Evolutionary conservation across 768 basidiomycete species (phyloP), one percentile per base, ranked within the genome.

Genomic region (Amanita rubescens): DNA sequence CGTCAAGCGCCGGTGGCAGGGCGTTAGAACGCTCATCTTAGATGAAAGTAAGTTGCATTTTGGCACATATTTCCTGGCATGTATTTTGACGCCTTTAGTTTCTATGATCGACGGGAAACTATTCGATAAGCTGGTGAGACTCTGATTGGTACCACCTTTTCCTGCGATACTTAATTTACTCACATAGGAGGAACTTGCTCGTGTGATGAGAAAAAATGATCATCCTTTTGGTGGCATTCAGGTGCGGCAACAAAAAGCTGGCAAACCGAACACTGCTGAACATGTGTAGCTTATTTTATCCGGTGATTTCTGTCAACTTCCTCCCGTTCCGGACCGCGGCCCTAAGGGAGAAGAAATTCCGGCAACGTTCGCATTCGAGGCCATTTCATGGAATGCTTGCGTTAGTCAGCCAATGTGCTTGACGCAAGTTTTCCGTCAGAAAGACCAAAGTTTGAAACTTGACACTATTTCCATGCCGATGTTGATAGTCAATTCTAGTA

Each of bases 221-320:
- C 57, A 58, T 41, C 88, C 90, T 0, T 94, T 93, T 59, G 92
- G 92, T 10, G 91, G 91, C 4, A 90, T 95, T 43, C 91, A 94
- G 74, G 87, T 87, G 38, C 30, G 33, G 12, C 20, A 38, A 20
- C 3, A 39, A 19, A 10, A 25, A n/a, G n/a, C n/a, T n/a, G n/a
- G n/a, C n/a, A n/a, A n/a, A n/a, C n/a, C n/a, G n/a, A n/a, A n/a
- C n/a, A n/a, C n/a, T n/a, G n/a, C 33, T 14, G 49, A 17, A 51
- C 22, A 24, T 17, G 20, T 17, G 7, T 49, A 93, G 86, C 78
- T 94, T 49, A 75, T 89, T 32, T 70, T 94, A 3, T 91, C 86
- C 7, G 93, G 93, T 6, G 93, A 96, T 63, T 94, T 94, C 66
- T 94, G 82, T 63, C 92, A 96, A 66, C 74, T 96, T 0, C 93